phyloP scores from a whole-genome alignment of 805 yeast genomes.

The Jamesozyma gamospora region DNA sequence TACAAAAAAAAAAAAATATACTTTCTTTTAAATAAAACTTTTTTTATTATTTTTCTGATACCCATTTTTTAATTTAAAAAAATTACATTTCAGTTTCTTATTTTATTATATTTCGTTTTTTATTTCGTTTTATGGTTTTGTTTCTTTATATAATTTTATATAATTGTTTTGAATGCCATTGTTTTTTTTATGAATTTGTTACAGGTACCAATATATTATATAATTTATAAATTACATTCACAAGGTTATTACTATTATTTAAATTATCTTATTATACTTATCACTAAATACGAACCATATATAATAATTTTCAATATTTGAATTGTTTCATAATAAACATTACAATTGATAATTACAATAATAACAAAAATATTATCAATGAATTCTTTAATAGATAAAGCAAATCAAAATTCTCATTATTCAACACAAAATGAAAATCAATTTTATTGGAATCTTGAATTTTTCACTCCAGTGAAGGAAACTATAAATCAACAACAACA shows the following conservation, averaged over 20 bases:
- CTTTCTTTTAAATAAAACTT: background rate
- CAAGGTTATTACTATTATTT: too few relatives aligned
- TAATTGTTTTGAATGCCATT: too few relatives aligned
- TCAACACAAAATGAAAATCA: conserved; percentile 8
- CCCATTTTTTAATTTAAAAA: background rate
- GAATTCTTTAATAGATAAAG: conserved; percentile 18
- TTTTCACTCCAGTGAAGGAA: conserved; percentile 21
- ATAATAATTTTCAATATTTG: too few relatives aligned
- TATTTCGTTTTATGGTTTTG: background rate
- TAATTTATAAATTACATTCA: too few relatives aligned
- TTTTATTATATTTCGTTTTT: background rate
- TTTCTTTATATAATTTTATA: too few relatives aligned
- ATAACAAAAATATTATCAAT: background rate
- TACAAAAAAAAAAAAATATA: background rate
- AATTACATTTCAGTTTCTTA: too few relatives aligned
- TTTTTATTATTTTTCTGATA: background rate
- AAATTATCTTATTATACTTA: too few relatives aligned
- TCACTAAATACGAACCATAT: too few relatives aligned
- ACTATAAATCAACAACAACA: background rate
- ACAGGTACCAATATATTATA: too few relatives aligned
- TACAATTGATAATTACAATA: too few relatives aligned
- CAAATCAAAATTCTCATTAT: conserved; percentile 13
- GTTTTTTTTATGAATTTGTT: too few relatives aligned
- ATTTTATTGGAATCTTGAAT: conserved; percentile 26
- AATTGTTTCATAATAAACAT: too few relatives aligned